Conservation (phyloP, 2,329 filamentous ascomycete genomes). For the Pseudogymnoascus sp. region DNA sequence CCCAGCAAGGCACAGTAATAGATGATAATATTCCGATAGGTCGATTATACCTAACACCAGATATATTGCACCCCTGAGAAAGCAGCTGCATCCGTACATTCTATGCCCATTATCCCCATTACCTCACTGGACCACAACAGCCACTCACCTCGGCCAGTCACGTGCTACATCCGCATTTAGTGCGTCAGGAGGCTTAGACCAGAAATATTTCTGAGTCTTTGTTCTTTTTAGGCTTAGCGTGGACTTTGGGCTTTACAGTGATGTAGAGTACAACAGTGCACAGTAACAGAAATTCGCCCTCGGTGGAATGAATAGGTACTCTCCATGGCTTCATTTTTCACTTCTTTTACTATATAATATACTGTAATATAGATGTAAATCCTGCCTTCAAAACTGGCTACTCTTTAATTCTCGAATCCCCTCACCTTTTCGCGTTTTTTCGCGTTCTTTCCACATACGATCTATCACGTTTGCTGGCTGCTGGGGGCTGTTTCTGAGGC, state of each 20-base stretch:
- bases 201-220: slow-evolving; percentile 1
- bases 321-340: not conserved
- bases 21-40: not conserved
- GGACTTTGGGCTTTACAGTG: not conserved
- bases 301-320: not conserved
- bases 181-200: not conserved
- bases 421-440: not conserved
- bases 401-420: not conserved
- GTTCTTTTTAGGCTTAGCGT: not conserved
- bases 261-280: not conserved
- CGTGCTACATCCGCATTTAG: not conserved
- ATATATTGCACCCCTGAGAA: not conserved
- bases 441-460: not conserved
- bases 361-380: not conserved
- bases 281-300: not conserved
- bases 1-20: not conserved
- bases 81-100: not conserved
- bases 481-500: not conserved
- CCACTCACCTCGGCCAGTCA: not conserved
- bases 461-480: not conserved
- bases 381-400: not conserved
- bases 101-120: not conserved
- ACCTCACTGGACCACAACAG: not conserved
- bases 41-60: not conserved
- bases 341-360: not conserved